Conservation (phyloP, 179 eudicot species). For the Pouteria campechiana region DNA sequence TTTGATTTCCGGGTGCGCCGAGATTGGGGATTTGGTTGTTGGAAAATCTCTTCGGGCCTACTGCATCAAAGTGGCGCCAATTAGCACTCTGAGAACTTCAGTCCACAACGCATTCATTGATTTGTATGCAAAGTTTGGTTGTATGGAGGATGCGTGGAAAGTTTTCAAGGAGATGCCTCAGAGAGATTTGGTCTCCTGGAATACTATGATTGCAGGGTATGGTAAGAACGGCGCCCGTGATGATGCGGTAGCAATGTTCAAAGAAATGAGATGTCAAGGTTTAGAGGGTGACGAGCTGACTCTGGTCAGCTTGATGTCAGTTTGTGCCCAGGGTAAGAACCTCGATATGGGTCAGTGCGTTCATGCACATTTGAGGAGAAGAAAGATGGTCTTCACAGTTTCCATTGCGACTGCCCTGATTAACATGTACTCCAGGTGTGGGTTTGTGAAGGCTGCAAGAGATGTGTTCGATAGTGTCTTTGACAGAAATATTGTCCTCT, state of each 20-base stretch:
- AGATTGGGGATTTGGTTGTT: constrained; percentile 1
- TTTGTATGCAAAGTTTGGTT: constrained; percentile 9
- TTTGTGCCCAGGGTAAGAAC: constrained; percentile 3
- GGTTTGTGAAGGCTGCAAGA: constrained; percentile 9
- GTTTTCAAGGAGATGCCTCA: constrained; percentile 5
- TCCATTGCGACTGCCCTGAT: constrained; percentile 12
- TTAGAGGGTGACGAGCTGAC: constrained; percentile 4
- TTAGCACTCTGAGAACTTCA: not conserved
- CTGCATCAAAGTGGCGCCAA: constrained; percentile 7
- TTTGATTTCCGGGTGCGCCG: constrained; percentile 13
- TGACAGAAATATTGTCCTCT: constrained; percentile 5
- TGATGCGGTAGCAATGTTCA: constrained; percentile 5
- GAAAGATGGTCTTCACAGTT: constrained; percentile 3
- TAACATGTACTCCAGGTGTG: constrained; percentile 17
- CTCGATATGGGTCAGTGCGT: constrained; percentile 6
- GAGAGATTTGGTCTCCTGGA: constrained; percentile 17
- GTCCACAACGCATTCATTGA: constrained; percentile 9
- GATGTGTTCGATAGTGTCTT: constrained; percentile 7
- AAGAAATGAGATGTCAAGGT: constrained; percentile 13
- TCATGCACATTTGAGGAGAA: constrained; percentile 4
- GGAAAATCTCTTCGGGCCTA: constrained; percentile 11
- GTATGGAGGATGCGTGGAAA: constrained; percentile 4
- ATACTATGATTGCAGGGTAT: constrained; percentile 7
- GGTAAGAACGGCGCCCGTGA: constrained; percentile 3
- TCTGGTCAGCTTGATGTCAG: constrained; percentile 9